These are phyloP conservation scores for Suillus hirtellus DNA, from an alignment of 768 basidiomycete species.

Conservation along the genomic window DNA sequence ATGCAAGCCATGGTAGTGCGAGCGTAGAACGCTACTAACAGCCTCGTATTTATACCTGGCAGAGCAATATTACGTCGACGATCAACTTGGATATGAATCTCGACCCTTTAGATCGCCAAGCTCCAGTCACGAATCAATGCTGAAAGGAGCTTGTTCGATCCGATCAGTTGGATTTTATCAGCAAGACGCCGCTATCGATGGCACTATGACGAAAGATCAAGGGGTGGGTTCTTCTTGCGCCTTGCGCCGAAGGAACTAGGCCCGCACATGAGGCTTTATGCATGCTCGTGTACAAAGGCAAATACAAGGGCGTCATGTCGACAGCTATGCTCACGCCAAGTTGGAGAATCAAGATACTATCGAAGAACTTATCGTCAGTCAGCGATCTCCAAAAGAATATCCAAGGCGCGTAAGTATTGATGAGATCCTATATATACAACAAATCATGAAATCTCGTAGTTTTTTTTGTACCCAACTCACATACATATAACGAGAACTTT, in stretches of 20 bases:
- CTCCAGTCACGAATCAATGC: not conserved
- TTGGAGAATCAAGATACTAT: not conserved
- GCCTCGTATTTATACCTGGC: constrained; percentile 5
- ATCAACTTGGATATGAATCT: not conserved
- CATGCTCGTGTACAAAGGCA: not conserved
- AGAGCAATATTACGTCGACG: not conserved
- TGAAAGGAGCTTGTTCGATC: not conserved
- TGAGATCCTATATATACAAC: constrained; percentile 17
- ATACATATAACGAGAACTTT: constrained; percentile 2
- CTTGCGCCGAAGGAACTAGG: not conserved
- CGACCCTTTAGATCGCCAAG: not conserved
- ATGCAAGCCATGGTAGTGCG: constrained; percentile 25
- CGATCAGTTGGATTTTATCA: not conserved
- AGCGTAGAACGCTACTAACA: too few relatives aligned
- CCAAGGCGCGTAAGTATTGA: constrained; percentile 9
- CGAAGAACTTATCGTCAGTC: not conserved
- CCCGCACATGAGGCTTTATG: not conserved
- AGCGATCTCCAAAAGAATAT: not conserved
- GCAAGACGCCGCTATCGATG: constrained; percentile 4
- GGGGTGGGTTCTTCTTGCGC: not conserved
- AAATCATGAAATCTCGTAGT: constrained; percentile 9
- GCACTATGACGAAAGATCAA: not conserved
- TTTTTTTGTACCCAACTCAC: constrained; percentile 14
- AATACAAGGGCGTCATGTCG: not conserved
- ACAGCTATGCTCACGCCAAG: not conserved